Evolutionary conservation across 2,329 filamentous ascomycete genomes (phyloP), one percentile per base, ranked within the genome.

Genomic region (Clonostachys chloroleuca): DNA sequence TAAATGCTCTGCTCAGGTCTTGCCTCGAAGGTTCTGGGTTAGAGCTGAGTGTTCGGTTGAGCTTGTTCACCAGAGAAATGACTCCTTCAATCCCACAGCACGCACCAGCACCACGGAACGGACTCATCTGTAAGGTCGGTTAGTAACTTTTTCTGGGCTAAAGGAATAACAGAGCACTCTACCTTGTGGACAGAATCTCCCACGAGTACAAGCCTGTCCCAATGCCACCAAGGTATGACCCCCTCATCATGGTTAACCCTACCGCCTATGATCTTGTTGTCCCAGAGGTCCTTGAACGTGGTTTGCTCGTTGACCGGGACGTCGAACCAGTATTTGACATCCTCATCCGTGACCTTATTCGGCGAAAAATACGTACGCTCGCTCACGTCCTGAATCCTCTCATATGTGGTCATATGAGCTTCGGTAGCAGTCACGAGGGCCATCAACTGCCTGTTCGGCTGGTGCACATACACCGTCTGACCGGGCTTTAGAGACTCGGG

Each of bases 101-200:
- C 13, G 16, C 41, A 42, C 41, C 41, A 14, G 41, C 41, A 24
- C 41, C 41, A 14, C 41, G n/a, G 16, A 42, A 17, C 4, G 41
- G 41, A 20, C 41, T 42, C 41, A 42, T 42, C 41, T 42, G 20
- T 9, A 9, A 20, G 20, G 30, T 14, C 24, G 3, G 24, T 30
- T 4, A 30, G 24, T 30, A 42, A 20, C 7, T 9, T 9, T 42
- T 16, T 1, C 41, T 17, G 9, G 7, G 24, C 3, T 16, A 42
- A 42, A 16, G 1, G 14, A n/a, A 33, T 12, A 34, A 18, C n/a
- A 35, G 33, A 16, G 7, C 12, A n/a, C 12, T 13, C 13, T 30
- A 44, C 17, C 42, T 44, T 44, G 33, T 44, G 42, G n/a, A 33
- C 42, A 16, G 42, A 20, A 34, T 44, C 42, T n/a, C 42, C 42